Conservation (phyloP, 2,329 filamentous ascomycete genomes). For the Penicillium italicum region DNA sequence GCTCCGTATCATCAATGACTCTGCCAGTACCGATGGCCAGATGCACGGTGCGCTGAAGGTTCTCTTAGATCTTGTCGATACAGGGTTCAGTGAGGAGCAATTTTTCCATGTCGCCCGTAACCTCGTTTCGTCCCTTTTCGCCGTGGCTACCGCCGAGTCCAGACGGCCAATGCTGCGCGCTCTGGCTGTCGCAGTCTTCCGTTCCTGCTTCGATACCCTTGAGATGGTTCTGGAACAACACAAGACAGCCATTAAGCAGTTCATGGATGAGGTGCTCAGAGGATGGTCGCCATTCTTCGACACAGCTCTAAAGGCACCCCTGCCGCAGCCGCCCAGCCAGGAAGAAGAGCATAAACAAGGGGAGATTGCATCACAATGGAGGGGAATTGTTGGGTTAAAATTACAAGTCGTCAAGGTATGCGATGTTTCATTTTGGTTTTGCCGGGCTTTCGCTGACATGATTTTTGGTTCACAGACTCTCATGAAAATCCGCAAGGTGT, state of each 20-base stretch:
- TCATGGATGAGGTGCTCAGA: conserved; percentile 79
- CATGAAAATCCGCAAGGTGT: conserved; percentile 81
- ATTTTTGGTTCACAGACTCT: conserved; percentile 58
- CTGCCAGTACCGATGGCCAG: conserved; percentile 70
- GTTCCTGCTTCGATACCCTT: conserved; percentile 87
- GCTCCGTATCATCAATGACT: conserved; percentile 64
- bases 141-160: conserved; percentile 71
- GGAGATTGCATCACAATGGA: conserved; percentile 63
- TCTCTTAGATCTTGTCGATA: conserved; percentile 83
- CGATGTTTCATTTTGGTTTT: not conserved
- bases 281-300: conserved; percentile 91
- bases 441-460: conserved; percentile 14
- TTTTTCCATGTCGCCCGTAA: conserved; percentile 88
- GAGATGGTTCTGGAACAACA: conserved; percentile 97
- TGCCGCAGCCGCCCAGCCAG: conserved; percentile 60
- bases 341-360: conserved; percentile 57
- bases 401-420: conserved; percentile 78
- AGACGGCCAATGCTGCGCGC: conserved; percentile 75
- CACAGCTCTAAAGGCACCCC: conserved; percentile 66
- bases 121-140: conserved; percentile 77
- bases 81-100: conserved; percentile 87
- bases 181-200: conserved; percentile 84
- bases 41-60: conserved; percentile 87
- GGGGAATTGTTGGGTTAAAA: conserved; percentile 80
- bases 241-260: conserved; percentile 76